Conservation (phyloP, 2,329 filamentous ascomycete species). For the Diplodia scrobiculata region DNA sequence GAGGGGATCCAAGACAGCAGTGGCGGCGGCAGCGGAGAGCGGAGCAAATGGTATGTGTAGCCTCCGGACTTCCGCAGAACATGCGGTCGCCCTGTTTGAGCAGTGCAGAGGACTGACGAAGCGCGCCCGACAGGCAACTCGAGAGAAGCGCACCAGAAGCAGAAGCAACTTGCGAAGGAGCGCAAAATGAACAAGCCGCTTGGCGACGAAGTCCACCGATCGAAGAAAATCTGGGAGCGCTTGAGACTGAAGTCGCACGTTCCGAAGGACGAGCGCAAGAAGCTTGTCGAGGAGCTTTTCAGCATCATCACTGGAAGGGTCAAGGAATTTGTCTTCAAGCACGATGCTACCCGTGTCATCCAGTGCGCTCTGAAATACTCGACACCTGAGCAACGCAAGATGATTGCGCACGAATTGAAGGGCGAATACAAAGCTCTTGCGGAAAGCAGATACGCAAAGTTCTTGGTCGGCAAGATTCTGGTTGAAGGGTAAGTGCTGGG, state of each 20-base stretch:
- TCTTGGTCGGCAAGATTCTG: slow-evolving; percentile 91
- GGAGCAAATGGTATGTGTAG: slow-evolving; percentile 18
- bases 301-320: slow-evolving; percentile 86
- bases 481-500: slow-evolving; percentile 65
- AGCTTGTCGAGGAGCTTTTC: slow-evolving; percentile 86
- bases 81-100: background rate
- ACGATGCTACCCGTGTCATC: slow-evolving; percentile 93
- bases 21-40: background rate
- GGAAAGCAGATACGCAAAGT: slow-evolving; percentile 96
- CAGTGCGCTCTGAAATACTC: slow-evolving; percentile 98
- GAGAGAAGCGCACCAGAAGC: slow-evolving; percentile 87
- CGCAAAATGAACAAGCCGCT: slow-evolving; percentile 92
- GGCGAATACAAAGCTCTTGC: slow-evolving; percentile 82
- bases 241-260: slow-evolving; percentile 92
- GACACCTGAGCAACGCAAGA: slow-evolving; percentile 76
- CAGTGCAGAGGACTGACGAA: background rate
- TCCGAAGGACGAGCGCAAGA: slow-evolving; percentile 81
- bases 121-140: slow-evolving; percentile 59
- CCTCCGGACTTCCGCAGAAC: background rate
- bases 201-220: slow-evolving; percentile 81
- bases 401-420: slow-evolving; percentile 83
- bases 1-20: slow-evolving; percentile 31
- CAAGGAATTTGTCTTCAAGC: slow-evolving; percentile 96
- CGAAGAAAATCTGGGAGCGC: slow-evolving; percentile 97
- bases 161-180: slow-evolving; percentile 83